These are phyloP conservation scores for Ormosia emarginata DNA, from an alignment of 306 rosid genomes.

Conservation along the genomic window DNA sequence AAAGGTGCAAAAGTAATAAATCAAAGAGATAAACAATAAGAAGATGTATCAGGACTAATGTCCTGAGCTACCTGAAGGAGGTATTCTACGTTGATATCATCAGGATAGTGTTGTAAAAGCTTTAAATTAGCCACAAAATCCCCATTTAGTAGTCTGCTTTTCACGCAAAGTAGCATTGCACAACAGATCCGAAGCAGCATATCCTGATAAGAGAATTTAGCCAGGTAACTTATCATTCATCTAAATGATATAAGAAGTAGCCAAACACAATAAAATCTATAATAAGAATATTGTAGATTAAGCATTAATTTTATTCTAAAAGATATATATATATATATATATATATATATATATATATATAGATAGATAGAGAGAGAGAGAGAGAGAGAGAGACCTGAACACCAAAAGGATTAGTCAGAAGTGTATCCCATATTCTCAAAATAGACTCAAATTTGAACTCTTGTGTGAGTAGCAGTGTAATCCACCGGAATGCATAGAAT, in stretches of 20 bases:
- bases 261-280: not conserved
- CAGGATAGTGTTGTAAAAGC: slow-evolving; percentile 75
- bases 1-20: not conserved
- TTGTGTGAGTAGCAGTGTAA: slow-evolving; percentile 76
- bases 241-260: not conserved
- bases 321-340: too few species aligned
- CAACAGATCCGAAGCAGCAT: slow-evolving; percentile 81
- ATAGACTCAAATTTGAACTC: slow-evolving; percentile 66
- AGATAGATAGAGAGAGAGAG: not conserved
- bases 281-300: not conserved
- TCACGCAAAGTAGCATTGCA: slow-evolving; percentile 74
- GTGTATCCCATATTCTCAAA: slow-evolving; percentile 84
- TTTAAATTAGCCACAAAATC: slow-evolving; percentile 71
- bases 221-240: not conserved
- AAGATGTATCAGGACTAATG: slow-evolving; percentile 57
- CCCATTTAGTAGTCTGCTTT: slow-evolving; percentile 56
- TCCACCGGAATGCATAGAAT: slow-evolving; percentile 84
- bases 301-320: not conserved
- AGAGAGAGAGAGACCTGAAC: slow-evolving; percentile 57
- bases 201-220: slow-evolving; percentile 42
- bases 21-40: slow-evolving; percentile 44
- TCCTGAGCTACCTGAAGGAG: slow-evolving; percentile 73
- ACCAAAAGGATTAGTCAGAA: slow-evolving; percentile 68
- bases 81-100: slow-evolving; percentile 57
- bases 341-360: too few species aligned